A percentile compares a stretch with the other conserved stretches of the same genome.
Conservation (phyloP, 257 asterid species). For the Capsicum chinense region DNA sequence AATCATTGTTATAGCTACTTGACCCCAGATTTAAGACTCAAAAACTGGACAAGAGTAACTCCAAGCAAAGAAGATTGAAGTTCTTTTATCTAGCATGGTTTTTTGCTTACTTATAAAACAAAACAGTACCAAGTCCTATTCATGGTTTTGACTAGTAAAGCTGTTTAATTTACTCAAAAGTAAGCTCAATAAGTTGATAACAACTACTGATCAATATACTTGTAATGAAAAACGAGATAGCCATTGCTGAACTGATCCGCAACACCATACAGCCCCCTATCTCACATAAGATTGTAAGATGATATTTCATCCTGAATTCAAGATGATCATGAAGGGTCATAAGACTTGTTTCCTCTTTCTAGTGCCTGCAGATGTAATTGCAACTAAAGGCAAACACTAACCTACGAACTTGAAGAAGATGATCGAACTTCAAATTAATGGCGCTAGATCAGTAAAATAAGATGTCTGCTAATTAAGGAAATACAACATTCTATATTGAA, state of each 20-base stretch:
- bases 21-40: too few relatives aligned
- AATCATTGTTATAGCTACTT: too few relatives aligned
- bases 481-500: neutral
- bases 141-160: neutral
- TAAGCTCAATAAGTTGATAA: neutral
- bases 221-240: neutral
- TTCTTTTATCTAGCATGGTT: too few relatives aligned
- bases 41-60: too few relatives aligned
- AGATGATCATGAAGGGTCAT: neutral
- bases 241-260: neutral
- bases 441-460: neutral
- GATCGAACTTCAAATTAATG: neutral
- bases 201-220: neutral
- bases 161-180: neutral
- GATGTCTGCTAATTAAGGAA: neutral
- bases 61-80: too few relatives aligned
- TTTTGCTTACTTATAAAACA: too few relatives aligned
- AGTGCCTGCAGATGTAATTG: neutral
- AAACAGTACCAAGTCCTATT: too few relatives aligned
- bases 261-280: neutral
- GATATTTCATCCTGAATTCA: neutral
- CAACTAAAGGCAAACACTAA: neutral
- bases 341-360: neutral
- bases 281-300: neutral
- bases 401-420: neutral